phyloP scores from a whole-genome alignment of 345 rosid species.

The Crucihimalaya himalaica region DNA sequence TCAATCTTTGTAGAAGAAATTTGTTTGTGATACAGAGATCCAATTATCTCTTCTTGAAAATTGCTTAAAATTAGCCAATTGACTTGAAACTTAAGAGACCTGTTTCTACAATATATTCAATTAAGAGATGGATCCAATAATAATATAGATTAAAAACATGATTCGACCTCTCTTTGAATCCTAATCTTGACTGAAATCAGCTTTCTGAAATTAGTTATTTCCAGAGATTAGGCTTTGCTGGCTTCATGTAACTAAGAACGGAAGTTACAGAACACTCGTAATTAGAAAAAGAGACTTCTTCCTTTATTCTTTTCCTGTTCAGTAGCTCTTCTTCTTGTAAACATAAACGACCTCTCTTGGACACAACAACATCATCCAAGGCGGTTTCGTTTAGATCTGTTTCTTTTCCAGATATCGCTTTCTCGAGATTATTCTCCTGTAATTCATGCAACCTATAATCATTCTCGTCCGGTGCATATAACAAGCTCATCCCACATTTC shows the following conservation, averaged over 20 bases:
- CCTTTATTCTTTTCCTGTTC: slow-evolving; percentile 28
- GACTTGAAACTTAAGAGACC: neutral
- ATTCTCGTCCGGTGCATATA: slow-evolving; percentile 34
- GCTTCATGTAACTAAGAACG: slow-evolving; percentile 14
- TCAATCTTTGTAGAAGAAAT: too few species aligned
- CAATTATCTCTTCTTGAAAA: neutral
- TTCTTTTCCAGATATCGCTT: neutral
- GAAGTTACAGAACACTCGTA: slow-evolving; percentile 7
- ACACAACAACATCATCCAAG: slow-evolving; percentile 1
- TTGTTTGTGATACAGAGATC: neutral
- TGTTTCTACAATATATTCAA: neutral
- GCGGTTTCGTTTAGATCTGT: neutral
- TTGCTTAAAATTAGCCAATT: neutral
- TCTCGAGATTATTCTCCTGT: slow-evolving; percentile 17
- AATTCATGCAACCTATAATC: slow-evolving; percentile 29
- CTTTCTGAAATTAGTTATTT: neutral
- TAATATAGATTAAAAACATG: neutral
- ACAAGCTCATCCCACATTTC: slow-evolving; percentile 38
- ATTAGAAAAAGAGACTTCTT: neutral
- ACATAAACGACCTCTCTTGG: slow-evolving; percentile 24
- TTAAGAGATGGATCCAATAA: neutral
- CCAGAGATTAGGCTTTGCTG: slow-evolving; percentile 25
- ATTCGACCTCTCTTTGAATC: slow-evolving; percentile 5
- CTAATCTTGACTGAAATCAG: neutral
- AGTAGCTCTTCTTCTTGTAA: slow-evolving; percentile 17